These are phyloP conservation scores for Pleurotus cornucopiae DNA, from an alignment of 768 basidiomycete genomes.

Conservation along the genomic window DNA sequence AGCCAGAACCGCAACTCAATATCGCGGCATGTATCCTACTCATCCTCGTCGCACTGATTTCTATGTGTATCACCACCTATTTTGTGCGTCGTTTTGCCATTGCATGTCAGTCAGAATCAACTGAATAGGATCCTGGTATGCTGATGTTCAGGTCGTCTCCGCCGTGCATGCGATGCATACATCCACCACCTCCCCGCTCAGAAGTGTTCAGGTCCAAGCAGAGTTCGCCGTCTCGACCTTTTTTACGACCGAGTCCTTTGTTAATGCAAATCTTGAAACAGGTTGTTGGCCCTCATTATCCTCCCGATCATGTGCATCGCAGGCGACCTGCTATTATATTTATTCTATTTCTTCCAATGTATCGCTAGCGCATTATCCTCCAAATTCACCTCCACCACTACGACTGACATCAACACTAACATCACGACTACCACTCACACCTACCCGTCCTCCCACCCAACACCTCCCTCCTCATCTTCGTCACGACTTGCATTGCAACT, in stretches of 20 bases:
- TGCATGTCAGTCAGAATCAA: too few species aligned
- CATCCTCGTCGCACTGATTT: conserved; percentile 44
- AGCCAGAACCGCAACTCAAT: conserved; percentile 44
- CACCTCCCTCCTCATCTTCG: conserved; percentile 42
- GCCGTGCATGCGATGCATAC: too few species aligned
- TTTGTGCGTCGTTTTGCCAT: conserved; percentile 38
- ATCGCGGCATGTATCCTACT: conserved; percentile 57
- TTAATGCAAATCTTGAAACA: conserved; percentile 17
- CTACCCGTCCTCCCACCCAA: conserved; percentile 25
- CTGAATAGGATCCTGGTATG: neutral
- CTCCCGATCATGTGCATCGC: conserved; percentile 72
- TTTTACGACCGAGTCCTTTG: neutral
- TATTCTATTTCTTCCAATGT: conserved; percentile 47
- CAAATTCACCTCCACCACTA: neutral
- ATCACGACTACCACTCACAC: conserved; percentile 50
- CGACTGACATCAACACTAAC: conserved; percentile 31
- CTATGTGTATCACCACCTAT: conserved; percentile 70
- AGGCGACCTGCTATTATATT: conserved; percentile 59
- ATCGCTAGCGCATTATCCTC: conserved; percentile 13
- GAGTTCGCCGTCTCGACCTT: conserved; percentile 38
- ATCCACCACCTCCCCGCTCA: too few species aligned
- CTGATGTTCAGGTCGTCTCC: conserved; percentile 41
- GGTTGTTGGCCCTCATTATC: conserved; percentile 75
- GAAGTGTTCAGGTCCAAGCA: conserved; percentile 15
- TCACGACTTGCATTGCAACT: too few species aligned